Conservation (phyloP, 148 eudicot species). For the Chenopodium formosanum region DNA sequence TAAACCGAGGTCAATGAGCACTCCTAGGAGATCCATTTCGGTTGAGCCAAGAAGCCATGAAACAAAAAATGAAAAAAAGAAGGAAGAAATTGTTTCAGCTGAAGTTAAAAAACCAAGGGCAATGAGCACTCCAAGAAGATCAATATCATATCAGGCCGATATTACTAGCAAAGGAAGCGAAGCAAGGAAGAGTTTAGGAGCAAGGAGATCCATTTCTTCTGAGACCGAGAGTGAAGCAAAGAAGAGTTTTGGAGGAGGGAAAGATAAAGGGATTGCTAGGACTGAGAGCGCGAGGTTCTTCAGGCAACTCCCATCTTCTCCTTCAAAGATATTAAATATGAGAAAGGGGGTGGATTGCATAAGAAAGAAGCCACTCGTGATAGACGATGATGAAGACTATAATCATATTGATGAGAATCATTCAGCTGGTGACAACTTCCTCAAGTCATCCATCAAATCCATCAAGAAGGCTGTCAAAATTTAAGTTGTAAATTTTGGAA, state of each 20-base stretch:
- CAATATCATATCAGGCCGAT: conserved; percentile 20
- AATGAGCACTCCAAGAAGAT: conserved; percentile 44
- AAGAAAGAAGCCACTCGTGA: conserved; percentile 66
- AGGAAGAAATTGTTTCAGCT: conserved; percentile 12
- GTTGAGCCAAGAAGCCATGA: conserved; percentile 7
- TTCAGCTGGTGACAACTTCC: conserved; percentile 33
- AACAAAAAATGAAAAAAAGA: conserved; percentile 9
- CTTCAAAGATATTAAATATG: conserved; percentile 76
- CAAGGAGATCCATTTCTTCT: conserved; percentile 36
- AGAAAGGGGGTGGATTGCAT: conserved; percentile 84
- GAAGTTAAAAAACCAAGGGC: conserved; percentile 33
- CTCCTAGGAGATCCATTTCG: conserved; percentile 37
- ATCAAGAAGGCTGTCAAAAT: conserved; percentile 68
- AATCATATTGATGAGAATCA: conserved; percentile 29
- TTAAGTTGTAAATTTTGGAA: conserved; percentile 21
- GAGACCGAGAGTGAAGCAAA: conserved; percentile 23
- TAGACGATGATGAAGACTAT: conserved; percentile 49
- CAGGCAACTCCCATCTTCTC: conserved; percentile 77
- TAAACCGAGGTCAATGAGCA: conserved; percentile 30
- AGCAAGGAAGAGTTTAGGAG: conserved; percentile 23
- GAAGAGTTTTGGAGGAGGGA: conserved; percentile 43
- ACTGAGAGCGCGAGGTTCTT: conserved; percentile 78
- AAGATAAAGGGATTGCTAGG: conserved; percentile 51
- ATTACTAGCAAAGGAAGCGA: not conserved
- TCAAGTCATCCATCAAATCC: conserved; percentile 60